Conservation (phyloP, 163 green algal species). For the Prototheca cutis region DNA sequence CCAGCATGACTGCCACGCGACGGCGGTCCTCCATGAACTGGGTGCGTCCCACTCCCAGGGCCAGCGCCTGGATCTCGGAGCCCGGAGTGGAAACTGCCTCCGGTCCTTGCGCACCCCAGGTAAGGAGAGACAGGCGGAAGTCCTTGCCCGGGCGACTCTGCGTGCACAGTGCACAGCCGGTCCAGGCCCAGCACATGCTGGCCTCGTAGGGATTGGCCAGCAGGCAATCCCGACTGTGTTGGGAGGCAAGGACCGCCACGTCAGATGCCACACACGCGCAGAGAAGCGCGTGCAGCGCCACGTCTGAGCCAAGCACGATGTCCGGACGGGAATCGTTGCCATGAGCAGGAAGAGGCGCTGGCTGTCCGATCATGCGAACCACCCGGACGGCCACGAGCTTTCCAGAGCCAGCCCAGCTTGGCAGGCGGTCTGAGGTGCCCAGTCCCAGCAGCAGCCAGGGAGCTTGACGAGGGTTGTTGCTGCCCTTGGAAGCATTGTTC, state of each 20-base stretch:
- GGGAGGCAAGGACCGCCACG: constrained; percentile 4
- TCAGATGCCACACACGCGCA: not conserved
- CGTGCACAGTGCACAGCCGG: not conserved
- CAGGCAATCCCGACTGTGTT: too few relatives aligned
- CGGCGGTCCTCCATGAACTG: constrained; percentile 33
- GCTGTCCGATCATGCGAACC: too few relatives aligned
- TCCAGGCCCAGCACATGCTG: constrained; percentile 18
- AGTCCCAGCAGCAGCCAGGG: too few relatives aligned
- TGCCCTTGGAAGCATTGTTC: too few relatives aligned
- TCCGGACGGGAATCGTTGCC: too few relatives aligned
- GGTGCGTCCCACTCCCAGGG: constrained; percentile 7
- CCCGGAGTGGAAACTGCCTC: not conserved
- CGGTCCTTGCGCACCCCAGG: not conserved
- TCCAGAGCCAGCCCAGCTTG: too few relatives aligned
- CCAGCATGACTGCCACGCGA: too few relatives aligned
- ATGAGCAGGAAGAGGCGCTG: too few relatives aligned
- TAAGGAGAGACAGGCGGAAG: not conserved
- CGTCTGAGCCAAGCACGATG: not conserved
- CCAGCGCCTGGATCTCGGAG: not conserved
- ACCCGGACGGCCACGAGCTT: too few relatives aligned
- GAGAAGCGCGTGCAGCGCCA: not conserved
- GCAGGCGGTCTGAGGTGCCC: too few relatives aligned
- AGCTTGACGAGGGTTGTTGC: too few relatives aligned
- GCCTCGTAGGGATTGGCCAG: too few relatives aligned
- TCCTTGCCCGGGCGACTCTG: not conserved